phyloP scores from a whole-genome alignment of 129 eudicot genomes.

The Flaveria linearis region DNA sequence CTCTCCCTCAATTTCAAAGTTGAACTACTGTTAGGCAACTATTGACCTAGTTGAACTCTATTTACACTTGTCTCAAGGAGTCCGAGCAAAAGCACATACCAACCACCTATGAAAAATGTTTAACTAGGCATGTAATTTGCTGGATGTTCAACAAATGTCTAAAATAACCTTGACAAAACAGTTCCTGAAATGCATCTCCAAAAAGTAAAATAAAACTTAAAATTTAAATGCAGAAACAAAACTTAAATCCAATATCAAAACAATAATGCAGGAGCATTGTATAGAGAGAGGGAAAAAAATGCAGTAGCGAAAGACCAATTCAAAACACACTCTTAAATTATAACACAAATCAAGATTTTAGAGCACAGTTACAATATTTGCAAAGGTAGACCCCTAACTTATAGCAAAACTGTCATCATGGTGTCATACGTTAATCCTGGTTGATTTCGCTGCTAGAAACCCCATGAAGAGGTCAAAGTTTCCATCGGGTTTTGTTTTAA shows the following conservation, averaged over 20 bases:
- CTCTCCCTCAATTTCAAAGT: not conserved
- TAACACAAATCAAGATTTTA: not conserved
- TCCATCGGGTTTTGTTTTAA: conserved; percentile 11
- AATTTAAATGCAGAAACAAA: conserved; percentile 13
- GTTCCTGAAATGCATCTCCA: conserved; percentile 2
- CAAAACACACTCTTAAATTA: not conserved
- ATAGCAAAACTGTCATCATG: conserved; percentile 15
- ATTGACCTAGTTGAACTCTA: not conserved
- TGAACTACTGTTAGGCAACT: not conserved
- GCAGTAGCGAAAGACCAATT: not conserved
- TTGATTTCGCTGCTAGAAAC: conserved; percentile 16
- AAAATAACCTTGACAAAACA: not conserved
- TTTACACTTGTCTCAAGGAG: conserved; percentile 1
- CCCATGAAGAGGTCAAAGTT: conserved; percentile 1
- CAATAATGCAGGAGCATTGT: not conserved
- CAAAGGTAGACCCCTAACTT: conserved; percentile 1
- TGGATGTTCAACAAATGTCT: not conserved
- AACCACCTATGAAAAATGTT: not conserved
- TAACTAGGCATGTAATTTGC: conserved; percentile 7
- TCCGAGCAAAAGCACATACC: not conserved
- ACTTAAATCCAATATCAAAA: not conserved
- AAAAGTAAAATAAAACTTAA: not conserved
- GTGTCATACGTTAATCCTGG: conserved; percentile 6
- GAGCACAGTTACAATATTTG: not conserved
- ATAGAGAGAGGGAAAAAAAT: not conserved